Conservation (phyloP, 1,284 basidiomycete species). For the Caloboletus firmus region DNA sequence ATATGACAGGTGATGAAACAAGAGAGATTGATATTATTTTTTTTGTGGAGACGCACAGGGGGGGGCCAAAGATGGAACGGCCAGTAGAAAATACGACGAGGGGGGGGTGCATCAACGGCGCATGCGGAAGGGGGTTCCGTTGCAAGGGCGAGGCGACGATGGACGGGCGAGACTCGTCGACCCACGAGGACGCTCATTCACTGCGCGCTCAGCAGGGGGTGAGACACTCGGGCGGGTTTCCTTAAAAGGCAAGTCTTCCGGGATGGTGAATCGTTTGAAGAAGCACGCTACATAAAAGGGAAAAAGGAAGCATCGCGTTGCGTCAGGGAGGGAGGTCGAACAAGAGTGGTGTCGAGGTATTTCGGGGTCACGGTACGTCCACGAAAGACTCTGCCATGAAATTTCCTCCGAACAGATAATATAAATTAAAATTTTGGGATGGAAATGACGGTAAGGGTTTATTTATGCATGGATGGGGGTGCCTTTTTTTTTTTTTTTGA, state of each 20-base stretch:
- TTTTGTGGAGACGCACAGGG: too few species aligned
- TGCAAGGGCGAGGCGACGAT: neutral
- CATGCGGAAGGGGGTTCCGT: too few species aligned
- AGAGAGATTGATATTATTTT: too few species aligned
- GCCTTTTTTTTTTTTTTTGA: conserved; percentile 6
- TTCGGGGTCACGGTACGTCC: conserved; percentile 16
- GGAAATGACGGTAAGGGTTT: conserved; percentile 4
- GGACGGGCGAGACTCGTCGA: neutral
- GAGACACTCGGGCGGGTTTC: conserved; percentile 6
- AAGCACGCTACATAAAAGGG: conserved; percentile 22
- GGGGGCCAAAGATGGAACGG: too few species aligned
- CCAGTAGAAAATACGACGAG: neutral
- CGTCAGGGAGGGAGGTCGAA: neutral
- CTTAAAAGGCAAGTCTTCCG: conserved; percentile 3
- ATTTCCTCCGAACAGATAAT: neutral
- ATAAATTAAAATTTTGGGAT: neutral
- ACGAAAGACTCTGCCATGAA: neutral
- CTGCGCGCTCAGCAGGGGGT: neutral
- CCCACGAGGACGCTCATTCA: conserved; percentile 7
- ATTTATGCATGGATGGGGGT: neutral
- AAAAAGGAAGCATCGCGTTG: neutral
- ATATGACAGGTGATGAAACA: neutral
- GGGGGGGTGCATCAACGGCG: too few species aligned
- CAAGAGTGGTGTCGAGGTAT: neutral
- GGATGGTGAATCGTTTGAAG: conserved; percentile 21